phyloP scores from a whole-genome alignment of 2,329 filamentous ascomycete species.

The Penicillium frequentans region DNA sequence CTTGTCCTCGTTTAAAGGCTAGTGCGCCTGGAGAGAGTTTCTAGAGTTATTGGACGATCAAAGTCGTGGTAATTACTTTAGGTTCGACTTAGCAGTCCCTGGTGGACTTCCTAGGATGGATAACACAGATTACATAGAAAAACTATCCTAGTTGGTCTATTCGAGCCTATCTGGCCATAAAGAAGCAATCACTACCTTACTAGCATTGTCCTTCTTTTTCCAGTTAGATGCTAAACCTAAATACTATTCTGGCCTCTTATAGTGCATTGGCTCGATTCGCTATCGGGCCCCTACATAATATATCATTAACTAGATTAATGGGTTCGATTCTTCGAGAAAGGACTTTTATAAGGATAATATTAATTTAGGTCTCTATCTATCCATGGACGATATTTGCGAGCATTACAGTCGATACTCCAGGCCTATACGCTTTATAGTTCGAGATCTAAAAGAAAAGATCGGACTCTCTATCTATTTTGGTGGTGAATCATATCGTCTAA shows the following conservation, averaged over 20 bases:
- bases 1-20: not conserved
- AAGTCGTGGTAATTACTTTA: not conserved
- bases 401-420: slow-evolving; percentile 12
- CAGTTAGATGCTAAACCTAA: slow-evolving; percentile 9
- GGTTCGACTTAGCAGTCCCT: not conserved
- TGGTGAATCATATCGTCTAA: slow-evolving; percentile 1
- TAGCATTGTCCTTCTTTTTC: slow-evolving; percentile 2
- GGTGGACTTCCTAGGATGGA: not conserved
- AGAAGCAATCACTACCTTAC: not conserved
- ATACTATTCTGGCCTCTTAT: slow-evolving; percentile 9
- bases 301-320: slow-evolving; percentile 6
- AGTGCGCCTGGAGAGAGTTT: not conserved
- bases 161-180: not conserved
- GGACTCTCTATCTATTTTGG: slow-evolving; percentile 10
- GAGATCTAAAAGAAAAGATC: slow-evolving; percentile 9
- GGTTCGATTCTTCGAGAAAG: not conserved
- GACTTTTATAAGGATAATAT: slow-evolving; percentile 13
- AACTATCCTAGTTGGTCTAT: slow-evolving; percentile 3
- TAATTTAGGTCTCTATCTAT: slow-evolving; percentile 11
- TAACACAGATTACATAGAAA: slow-evolving; percentile 7
- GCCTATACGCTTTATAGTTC: slow-evolving; percentile 15
- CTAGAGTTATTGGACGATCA: not conserved
- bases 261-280: slow-evolving; percentile 12
- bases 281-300: slow-evolving; percentile 3
- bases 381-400: slow-evolving; percentile 12